phyloP scores from a whole-genome alignment of 257 asterid genomes.

The Solanum pinnatisectum region DNA sequence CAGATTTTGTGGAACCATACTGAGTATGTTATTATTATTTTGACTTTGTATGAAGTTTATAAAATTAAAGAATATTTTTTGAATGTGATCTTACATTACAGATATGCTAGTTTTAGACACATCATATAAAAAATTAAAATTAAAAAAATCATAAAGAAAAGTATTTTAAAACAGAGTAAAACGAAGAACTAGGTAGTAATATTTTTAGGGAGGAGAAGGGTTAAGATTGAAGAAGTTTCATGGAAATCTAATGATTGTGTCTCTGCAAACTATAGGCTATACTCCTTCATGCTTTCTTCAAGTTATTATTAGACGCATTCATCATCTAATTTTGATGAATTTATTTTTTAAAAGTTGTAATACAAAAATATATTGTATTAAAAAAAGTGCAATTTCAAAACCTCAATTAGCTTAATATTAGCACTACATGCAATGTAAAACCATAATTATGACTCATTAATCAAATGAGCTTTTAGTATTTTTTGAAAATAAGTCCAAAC shows the following conservation, averaged over 20 bases:
- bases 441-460: neutral
- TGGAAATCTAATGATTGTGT: slow-evolving; percentile 2
- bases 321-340: too few relatives aligned
- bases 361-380: too few relatives aligned
- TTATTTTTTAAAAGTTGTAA: neutral
- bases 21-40: neutral
- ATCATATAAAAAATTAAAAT: neutral
- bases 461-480: neutral
- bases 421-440: neutral
- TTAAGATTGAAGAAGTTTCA: neutral
- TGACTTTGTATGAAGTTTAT: neutral
- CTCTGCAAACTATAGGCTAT: neutral
- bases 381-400: neutral
- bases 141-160: neutral
- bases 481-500: neutral
- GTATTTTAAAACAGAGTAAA: neutral
- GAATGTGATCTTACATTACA: neutral
- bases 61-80: too few relatives aligned
- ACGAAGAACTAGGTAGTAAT: neutral
- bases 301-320: neutral
- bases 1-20: neutral
- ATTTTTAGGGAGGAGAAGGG: neutral
- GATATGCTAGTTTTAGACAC: neutral
- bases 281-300: neutral
- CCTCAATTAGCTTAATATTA: neutral